Base-by-base conservation (phyloP, 2,329 filamentous ascomycete species). In the Arthrocladium fulminans region DNA sequence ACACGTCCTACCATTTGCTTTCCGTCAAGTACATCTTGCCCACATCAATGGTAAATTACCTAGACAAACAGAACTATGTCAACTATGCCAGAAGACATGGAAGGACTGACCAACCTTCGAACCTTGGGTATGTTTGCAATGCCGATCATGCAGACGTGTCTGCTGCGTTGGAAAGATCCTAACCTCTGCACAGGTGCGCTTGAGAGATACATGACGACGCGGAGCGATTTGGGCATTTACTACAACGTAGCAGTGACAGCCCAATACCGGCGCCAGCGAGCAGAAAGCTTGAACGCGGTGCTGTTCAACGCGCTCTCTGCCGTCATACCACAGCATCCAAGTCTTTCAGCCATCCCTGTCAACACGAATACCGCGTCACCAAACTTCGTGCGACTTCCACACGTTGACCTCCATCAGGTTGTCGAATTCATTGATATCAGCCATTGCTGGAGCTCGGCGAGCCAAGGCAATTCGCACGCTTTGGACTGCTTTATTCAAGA, bases 351-450 rank as follows among this genome's bases (percentile, higher is more conserved):
- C 12, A 65, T 74, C 12, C 63, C 67, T 0, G 53, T 70, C 5
- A 59, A 63, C 15, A 70, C 73, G 55, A 65, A 62, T 45, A 66
- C 57, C 15, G 60, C 61, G 38, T 54, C 67, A 1, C 62, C 70
- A 0, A 70, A 68, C 54, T 74, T 72, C 41, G 70, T 62, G 7
- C 67, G 69, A 19, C 61, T 74, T 2, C 66, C 69, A 3, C 57
- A 62, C 7, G 64, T 74, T 24, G 59, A 73, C 47, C 57, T 75
- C 13, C 54, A 61, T 2, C 60, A 60, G 9, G 63, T 62, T 35
- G 62, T 73, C 3, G 57, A 57, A 32, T 72, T 67, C 23, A 54
- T 61, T 9, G 54, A 63, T 15, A 58, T 63, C 8, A 48, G 54
- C 2, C 44, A 54, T 13, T 38, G 39, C 2, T 37, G 49, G 1